Evolutionary conservation across 805 yeast species (phyloP).

Genomic region (Metschnikowia picachoensis): DNA sequence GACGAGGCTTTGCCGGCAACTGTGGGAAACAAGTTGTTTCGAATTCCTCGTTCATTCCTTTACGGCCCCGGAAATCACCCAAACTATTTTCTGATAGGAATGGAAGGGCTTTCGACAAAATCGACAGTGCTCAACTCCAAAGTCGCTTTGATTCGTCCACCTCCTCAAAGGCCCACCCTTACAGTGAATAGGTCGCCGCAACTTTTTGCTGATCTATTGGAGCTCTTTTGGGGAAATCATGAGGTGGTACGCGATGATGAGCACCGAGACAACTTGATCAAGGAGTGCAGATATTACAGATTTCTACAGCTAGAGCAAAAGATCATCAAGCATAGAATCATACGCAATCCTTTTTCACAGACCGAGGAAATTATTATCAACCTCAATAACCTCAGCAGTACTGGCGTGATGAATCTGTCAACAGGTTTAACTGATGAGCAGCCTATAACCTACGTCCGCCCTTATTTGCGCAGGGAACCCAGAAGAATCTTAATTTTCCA

Average conservation of each 20-base stretch:
- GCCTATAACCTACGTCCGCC: constrained; percentile 31
- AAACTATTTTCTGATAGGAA: constrained; percentile 68
- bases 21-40: constrained; percentile 59
- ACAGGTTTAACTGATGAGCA: constrained; percentile 18
- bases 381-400: constrained; percentile 42
- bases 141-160: constrained; percentile 63
- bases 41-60: constrained; percentile 54
- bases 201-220: constrained; percentile 53
- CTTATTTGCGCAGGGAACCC: constrained; percentile 32
- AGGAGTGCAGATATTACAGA: constrained; percentile 75
- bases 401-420: constrained; percentile 29
- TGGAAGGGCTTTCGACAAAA: constrained; percentile 48
- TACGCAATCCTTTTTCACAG: constrained; percentile 47
- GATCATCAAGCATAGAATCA: constrained; percentile 49
- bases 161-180: constrained; percentile 62
- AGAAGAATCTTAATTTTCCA: constrained; percentile 30
- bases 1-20: constrained; percentile 54
- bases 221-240: constrained; percentile 52
- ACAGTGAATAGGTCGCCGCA: constrained; percentile 49
- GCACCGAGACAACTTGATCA: constrained; percentile 54
- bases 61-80: constrained; percentile 65
- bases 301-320: constrained; percentile 72
- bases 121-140: constrained; percentile 35
- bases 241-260: constrained; percentile 45
- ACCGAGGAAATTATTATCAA: constrained; percentile 56